These are phyloP conservation scores for Noccaea bulbosa DNA, from an alignment of 345 rosid genomes.

Conservation along the genomic window DNA sequence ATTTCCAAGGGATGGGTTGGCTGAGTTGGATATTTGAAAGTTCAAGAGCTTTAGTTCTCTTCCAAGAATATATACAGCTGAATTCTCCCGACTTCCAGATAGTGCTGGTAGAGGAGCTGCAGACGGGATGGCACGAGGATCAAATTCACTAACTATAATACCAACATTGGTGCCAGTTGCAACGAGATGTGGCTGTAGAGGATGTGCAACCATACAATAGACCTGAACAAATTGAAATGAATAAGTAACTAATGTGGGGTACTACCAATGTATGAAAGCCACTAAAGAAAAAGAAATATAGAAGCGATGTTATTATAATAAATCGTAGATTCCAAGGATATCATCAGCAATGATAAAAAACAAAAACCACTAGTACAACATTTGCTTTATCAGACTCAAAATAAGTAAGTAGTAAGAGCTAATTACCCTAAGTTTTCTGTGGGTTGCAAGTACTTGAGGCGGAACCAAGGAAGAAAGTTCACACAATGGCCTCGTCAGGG, in stretches of 20 bases:
- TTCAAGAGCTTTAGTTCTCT: slow-evolving; percentile 86
- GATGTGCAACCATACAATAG: slow-evolving; percentile 97
- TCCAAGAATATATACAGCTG: slow-evolving; percentile 83
- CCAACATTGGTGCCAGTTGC: slow-evolving; percentile 96
- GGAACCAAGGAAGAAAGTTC: slow-evolving; percentile 94
- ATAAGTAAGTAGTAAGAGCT: slow-evolving; percentile 25
- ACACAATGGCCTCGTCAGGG: slow-evolving; percentile 95
- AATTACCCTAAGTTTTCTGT: slow-evolving; percentile 93
- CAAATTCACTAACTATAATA: slow-evolving; percentile 93
- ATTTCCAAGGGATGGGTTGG: slow-evolving; percentile 87
- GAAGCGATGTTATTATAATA: slow-evolving; percentile 4
- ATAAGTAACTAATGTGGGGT: slow-evolving; percentile 35
- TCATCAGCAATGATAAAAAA: slow-evolving; percentile 1
- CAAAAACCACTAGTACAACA: slow-evolving; percentile 7
- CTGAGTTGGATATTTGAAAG: slow-evolving; percentile 82
- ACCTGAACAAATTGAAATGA: slow-evolving; percentile 61
- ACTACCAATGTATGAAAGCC: slow-evolving; percentile 24
- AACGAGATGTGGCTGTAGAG: slow-evolving; percentile 97
- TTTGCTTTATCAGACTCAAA: slow-evolving; percentile 26
- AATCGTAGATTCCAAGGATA: slow-evolving; percentile 5
- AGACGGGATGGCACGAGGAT: slow-evolving; percentile 90
- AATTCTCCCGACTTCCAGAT: slow-evolving; percentile 89
- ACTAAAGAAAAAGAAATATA: slow-evolving; percentile 8
- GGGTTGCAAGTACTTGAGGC: slow-evolving; percentile 82
- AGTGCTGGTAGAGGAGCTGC: slow-evolving; percentile 84